Base-by-base conservation (phyloP, 108 stramenopile species). In the Skeletonema menzelii region DNA sequence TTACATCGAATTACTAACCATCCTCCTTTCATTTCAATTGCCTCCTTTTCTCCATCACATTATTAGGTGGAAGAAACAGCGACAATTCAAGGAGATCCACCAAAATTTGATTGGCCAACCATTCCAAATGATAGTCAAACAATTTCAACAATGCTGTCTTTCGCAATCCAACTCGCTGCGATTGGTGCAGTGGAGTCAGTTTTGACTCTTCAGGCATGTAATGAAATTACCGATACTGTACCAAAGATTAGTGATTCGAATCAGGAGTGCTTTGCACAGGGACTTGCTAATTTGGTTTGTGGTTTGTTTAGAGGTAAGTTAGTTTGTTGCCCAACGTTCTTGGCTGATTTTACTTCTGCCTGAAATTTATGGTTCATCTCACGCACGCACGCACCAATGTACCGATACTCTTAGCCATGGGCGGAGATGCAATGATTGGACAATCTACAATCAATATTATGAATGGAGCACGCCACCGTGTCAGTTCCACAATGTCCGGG, bases 391-490 rank as follows among this genome's bases (percentile, higher is more conserved):
- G 3, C 35, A 37, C 35, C n/a, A n/a, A 10, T 40, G 14, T 8
- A 22, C 17, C 28, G 4, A 19, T 55, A 8, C 47, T 13, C 13
- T 34, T 17, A 44, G 85, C 83, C 56, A 84, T 86, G 86, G 86
- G 86, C 8, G 86, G 86, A 67, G 83, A 84, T 72, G 80, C 86
- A 38, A 86, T 84, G 83, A 86, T 86, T 70, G 85, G 85, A 40
- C 85, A 86, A 67, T 86, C 85, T 2, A 86, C 83, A 20, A 86
- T 86, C 62, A 86, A 86, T 56, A 79, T 86, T 49, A 82, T 82
- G 73, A 86, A 84, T 67, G 85, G 85, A 19, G 85, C 80, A 10
- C 79, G 85, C 53, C 79, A 81, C 58, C 63, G 85, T 6, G 71
- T 86, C 11, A 65, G 62, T 44, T 81, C 80, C 24, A 84, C 79